phyloP scores from a whole-genome alignment of 768 basidiomycete species.

The Pleurotus platypus region DNA sequence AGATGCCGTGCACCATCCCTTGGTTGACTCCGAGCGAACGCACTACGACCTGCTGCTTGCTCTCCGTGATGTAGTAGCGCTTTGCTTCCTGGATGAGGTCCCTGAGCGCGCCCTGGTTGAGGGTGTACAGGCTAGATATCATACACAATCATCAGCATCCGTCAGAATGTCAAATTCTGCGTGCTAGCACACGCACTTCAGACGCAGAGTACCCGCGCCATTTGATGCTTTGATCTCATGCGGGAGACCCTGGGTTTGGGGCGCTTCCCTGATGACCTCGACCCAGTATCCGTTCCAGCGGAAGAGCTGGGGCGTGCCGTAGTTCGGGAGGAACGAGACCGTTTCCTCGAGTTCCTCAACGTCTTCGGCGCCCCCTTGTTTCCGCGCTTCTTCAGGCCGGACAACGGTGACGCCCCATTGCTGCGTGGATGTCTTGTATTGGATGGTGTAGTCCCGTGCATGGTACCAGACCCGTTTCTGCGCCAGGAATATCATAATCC shows the following conservation, averaged over 20 bases:
- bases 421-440: conserved; percentile 31
- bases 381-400: background rate
- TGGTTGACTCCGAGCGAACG: conserved; percentile 22
- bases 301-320: conserved; percentile 36
- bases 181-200: background rate
- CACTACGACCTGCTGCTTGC: conserved; percentile 37
- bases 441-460: conserved; percentile 36
- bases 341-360: conserved; percentile 20
- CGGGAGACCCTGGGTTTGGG: too few species aligned
- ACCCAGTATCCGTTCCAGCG: conserved; percentile 41
- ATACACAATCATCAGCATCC: too few species aligned
- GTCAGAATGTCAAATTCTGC: background rate
- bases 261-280: conserved; percentile 24
- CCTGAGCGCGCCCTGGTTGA: conserved; percentile 35
- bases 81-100: conserved; percentile 40
- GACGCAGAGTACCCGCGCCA: background rate
- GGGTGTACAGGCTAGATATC: conserved; percentile 36
- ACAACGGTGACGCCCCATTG: conserved; percentile 32
- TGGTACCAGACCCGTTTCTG: conserved; percentile 38
- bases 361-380: conserved; percentile 9
- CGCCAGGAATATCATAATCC: conserved; percentile 42
- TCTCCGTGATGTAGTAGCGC: conserved; percentile 32
- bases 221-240: background rate
- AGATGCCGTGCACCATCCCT: background rate
- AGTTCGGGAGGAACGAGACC: conserved; percentile 40